Evolutionary conservation across 1,284 basidiomycete species (phyloP).

Genomic region (Lentinula novae-zelandiae): DNA sequence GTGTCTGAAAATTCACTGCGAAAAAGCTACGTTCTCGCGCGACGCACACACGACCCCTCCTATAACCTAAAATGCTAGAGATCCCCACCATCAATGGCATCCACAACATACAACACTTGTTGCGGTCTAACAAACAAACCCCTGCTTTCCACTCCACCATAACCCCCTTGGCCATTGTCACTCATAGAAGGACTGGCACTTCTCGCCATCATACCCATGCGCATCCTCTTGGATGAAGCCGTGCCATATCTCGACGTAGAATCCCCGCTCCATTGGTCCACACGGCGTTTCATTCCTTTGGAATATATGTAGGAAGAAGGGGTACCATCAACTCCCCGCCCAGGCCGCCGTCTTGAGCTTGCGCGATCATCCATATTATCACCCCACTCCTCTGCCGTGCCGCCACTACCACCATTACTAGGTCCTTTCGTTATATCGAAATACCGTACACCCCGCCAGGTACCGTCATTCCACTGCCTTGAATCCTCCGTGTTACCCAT

Average conservation of each 20-base stretch:
- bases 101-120: constrained; percentile 79
- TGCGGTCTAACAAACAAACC: constrained; percentile 78
- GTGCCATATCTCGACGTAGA: constrained; percentile 47
- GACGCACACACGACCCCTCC: background rate
- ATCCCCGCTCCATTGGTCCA: constrained; percentile 51
- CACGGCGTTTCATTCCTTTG: constrained; percentile 41
- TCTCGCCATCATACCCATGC: constrained; percentile 55
- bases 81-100: constrained; percentile 49
- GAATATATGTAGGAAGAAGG: constrained; percentile 27
- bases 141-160: constrained; percentile 44
- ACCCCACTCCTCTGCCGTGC: constrained; percentile 57
- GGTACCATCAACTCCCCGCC: background rate
- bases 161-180: constrained; percentile 37
- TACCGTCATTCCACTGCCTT: constrained; percentile 81
- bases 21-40: background rate
- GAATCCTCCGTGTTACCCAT: constrained; percentile 20
- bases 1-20: background rate
- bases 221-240: constrained; percentile 45
- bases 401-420: constrained; percentile 25
- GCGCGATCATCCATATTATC: constrained; percentile 38
- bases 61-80: constrained; percentile 23
- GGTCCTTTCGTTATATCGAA: constrained; percentile 54
- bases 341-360: constrained; percentile 40
- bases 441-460: constrained; percentile 75
- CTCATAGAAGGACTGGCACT: constrained; percentile 69